A percentile compares a stretch with the other conserved stretches of the same genome.
Conservation (phyloP, 1,284 basidiomycete genomes). For the Fomitopsis schrenkii region DNA sequence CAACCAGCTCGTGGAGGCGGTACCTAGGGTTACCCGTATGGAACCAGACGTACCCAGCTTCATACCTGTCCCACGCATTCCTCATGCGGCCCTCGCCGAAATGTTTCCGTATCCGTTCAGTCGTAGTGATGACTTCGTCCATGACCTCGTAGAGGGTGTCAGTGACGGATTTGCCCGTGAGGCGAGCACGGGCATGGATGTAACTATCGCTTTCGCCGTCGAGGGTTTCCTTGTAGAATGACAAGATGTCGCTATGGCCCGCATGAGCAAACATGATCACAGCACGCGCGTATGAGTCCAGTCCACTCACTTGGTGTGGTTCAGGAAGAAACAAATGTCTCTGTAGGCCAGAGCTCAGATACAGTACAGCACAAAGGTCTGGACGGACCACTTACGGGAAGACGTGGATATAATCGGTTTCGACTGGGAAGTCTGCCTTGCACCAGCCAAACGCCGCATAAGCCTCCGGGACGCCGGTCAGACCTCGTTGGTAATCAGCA, state of each 20-base stretch:
- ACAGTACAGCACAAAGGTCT: too few relatives aligned
- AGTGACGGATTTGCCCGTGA: constrained; percentile 3
- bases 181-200: constrained; percentile 5
- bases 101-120: constrained; percentile 5
- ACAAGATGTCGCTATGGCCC: constrained; percentile 6
- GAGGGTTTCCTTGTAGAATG: too few relatives aligned
- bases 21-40: not conserved
- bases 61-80: constrained; percentile 11
- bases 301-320: not conserved
- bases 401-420: not conserved
- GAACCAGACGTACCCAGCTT: constrained; percentile 7
- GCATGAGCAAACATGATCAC: not conserved
- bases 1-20: not conserved
- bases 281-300: not conserved
- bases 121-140: constrained; percentile 8
- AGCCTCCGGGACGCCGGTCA: not conserved
- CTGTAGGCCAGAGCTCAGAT: not conserved
- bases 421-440: not conserved
- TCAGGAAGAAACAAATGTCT: not conserved
- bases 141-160: constrained; percentile 5
- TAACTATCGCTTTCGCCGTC: not conserved
- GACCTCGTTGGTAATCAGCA: not conserved
- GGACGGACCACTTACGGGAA: not conserved
- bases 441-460: not conserved
- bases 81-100: constrained; percentile 4